A percentile compares a stretch with the other conserved stretches of the same genome.
phyloP scores from a whole-genome alignment of 208 protist species.

The Wallacemonas collosoma region DNA sequence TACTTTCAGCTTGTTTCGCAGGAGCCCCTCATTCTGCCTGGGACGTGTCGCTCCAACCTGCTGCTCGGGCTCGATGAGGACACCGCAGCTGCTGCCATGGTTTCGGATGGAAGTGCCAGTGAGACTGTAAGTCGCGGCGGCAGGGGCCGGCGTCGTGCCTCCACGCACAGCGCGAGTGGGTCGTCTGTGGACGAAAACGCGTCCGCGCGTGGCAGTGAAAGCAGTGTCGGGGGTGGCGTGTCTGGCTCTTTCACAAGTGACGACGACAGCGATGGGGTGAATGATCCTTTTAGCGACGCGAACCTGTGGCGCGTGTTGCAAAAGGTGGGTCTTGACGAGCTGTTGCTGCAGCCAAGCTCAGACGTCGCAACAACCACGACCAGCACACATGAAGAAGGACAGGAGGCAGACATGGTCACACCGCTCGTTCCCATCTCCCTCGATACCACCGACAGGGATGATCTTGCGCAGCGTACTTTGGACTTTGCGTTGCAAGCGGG shows the following conservation, averaged over 20 bases:
- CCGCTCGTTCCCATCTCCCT: neutral
- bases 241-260: neutral
- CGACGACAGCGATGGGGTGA: neutral
- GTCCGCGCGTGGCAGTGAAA: too few species aligned
- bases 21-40: constrained; percentile 95
- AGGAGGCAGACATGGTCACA: neutral
- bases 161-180: neutral
- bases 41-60: constrained; percentile 95
- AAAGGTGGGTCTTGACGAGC: constrained; percentile 45
- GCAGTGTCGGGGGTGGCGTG: neutral
- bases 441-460: neutral
- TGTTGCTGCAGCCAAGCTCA: constrained; percentile 25
- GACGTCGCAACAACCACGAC: neutral
- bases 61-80: constrained; percentile 45
- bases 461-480: constrained; percentile 35
- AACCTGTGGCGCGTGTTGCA: constrained; percentile 44
- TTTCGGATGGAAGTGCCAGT: constrained; percentile 9
- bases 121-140: neutral
- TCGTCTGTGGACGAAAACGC: constrained; percentile 40
- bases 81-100: neutral
- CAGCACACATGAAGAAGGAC: neutral
- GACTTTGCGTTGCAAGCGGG: constrained; percentile 53
- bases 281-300: constrained; percentile 27
- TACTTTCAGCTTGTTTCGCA: constrained; percentile 98
- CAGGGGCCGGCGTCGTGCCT: neutral